Conservation (phyloP, 2,329 filamentous ascomycete genomes). For the Neonectria neomacrospora region DNA sequence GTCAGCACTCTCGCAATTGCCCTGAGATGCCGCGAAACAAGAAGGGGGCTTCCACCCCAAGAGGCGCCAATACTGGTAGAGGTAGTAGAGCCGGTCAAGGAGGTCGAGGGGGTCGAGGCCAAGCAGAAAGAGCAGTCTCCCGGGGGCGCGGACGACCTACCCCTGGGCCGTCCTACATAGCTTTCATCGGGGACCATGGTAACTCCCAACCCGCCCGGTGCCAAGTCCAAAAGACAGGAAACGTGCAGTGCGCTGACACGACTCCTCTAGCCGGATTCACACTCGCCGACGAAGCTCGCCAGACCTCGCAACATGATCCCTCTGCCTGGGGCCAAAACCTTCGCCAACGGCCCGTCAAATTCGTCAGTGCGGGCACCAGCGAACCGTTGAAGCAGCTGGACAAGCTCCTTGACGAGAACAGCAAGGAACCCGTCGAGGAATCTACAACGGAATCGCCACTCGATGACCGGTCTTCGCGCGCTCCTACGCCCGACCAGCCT, state of each 20-base stretch:
- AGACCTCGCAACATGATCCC: conserved; percentile 59
- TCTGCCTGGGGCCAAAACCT: conserved; percentile 55
- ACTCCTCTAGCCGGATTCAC: conserved; percentile 41
- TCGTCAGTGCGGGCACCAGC: conserved; percentile 64
- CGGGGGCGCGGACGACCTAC: conserved; percentile 28
- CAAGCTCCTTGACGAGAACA: conserved; percentile 33
- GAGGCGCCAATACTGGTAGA: conserved; percentile 34
- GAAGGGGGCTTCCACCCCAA: conserved; percentile 34
- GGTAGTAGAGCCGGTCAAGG: conserved; percentile 35
- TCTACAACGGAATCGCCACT: neutral
- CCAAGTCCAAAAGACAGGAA: neutral
- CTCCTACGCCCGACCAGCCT: neutral
- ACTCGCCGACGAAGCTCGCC: conserved; percentile 60
- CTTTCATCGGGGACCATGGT: conserved; percentile 30
- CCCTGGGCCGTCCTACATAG: conserved; percentile 14
- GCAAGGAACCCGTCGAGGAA: neutral
- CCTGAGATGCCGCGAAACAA: conserved; percentile 42
- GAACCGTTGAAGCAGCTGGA: conserved; percentile 60
- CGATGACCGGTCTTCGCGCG: neutral
- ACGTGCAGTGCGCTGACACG: conserved; percentile 20
- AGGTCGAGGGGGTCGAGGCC: conserved; percentile 32
- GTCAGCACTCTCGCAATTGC: conserved; percentile 15
- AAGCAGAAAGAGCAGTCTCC: conserved; percentile 26
- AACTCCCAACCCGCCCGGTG: conserved; percentile 1
- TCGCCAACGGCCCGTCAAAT: conserved; percentile 60